Evolutionary conservation across 345 rosid genomes (phyloP).

Genomic region (Melastoma malabathricum): DNA sequence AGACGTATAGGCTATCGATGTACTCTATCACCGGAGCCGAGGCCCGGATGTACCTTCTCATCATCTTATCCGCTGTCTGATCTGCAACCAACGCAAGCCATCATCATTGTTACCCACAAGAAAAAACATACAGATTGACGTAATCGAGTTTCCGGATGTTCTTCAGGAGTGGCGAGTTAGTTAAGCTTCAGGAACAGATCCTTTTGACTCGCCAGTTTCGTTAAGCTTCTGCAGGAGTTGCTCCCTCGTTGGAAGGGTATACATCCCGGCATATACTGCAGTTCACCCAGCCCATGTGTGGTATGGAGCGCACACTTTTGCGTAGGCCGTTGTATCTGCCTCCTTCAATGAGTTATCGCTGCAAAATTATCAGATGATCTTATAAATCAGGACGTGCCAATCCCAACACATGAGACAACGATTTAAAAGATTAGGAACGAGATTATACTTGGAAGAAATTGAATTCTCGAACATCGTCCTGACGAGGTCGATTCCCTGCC

Average conservation of each 20-base stretch:
- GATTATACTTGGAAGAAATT: constrained; percentile 33
- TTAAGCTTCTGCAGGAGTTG: constrained; percentile 60
- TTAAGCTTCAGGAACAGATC: background rate
- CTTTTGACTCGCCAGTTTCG: constrained; percentile 47
- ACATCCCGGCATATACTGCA: constrained; percentile 93
- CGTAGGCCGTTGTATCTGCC: constrained; percentile 75
- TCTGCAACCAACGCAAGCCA: constrained; percentile 18
- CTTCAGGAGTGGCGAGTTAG: no score
- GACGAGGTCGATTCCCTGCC: constrained; percentile 88
- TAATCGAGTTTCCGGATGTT: background rate
- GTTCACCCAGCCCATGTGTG: constrained; percentile 81
- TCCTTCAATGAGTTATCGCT: constrained; percentile 61
- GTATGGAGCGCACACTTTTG: constrained; percentile 79
- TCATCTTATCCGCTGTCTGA: constrained; percentile 60
- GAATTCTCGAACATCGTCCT: constrained; percentile 69
- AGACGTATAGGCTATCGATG: constrained; percentile 56
- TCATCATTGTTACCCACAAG: no score
- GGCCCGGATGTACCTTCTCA: constrained; percentile 60
- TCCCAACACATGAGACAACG: background rate
- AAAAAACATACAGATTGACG: no score
- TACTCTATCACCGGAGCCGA: constrained; percentile 46
- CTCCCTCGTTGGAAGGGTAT: constrained; percentile 69
- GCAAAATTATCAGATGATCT: background rate
- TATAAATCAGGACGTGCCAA: background rate
- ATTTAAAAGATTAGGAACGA: background rate